These are phyloP conservation scores for Tarenaya hassleriana DNA, from an alignment of 345 rosid genomes.

Conservation along the genomic window DNA sequence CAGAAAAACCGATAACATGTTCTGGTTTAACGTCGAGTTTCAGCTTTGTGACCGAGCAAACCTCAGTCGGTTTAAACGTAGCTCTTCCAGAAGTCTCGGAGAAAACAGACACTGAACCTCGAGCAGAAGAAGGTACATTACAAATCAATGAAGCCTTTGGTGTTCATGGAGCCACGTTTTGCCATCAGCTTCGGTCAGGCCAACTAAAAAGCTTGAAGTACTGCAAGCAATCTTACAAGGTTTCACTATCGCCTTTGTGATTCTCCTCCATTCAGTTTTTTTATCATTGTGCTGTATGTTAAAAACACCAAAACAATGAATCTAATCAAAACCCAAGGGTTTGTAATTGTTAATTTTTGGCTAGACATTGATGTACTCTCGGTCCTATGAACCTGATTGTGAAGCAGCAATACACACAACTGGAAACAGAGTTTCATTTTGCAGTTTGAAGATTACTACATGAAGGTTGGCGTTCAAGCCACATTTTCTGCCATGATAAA, in stretches of 20 bases:
- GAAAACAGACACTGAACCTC: conserved; percentile 30
- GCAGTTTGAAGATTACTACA: conserved; percentile 13
- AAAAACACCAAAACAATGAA: no score
- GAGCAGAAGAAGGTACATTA: conserved; percentile 23
- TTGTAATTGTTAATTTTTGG: no score
- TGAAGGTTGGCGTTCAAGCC: no score
- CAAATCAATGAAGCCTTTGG: conserved; percentile 27
- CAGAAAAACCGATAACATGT: not conserved
- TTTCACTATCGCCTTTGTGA: conserved; percentile 41
- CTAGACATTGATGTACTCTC: no score
- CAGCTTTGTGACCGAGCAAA: conserved; percentile 71
- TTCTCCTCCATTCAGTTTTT: not conserved
- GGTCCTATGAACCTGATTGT: not conserved
- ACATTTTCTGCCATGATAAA: no score
- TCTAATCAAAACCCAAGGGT: no score
- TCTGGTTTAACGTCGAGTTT: conserved; percentile 15
- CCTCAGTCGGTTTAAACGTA: conserved; percentile 66
- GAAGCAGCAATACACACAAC: conserved; percentile 13
- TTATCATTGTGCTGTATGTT: no score
- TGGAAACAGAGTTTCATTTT: conserved; percentile 13
- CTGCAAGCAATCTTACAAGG: conserved; percentile 39
- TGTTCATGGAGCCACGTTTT: conserved; percentile 36
- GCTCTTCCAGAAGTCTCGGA: conserved; percentile 37
- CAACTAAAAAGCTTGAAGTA: conserved; percentile 50
- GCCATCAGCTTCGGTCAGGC: conserved; percentile 38